Evolutionary conservation across 352 stramenopile genomes (phyloP).

Genomic region (Globisporangium cederbergense): DNA sequence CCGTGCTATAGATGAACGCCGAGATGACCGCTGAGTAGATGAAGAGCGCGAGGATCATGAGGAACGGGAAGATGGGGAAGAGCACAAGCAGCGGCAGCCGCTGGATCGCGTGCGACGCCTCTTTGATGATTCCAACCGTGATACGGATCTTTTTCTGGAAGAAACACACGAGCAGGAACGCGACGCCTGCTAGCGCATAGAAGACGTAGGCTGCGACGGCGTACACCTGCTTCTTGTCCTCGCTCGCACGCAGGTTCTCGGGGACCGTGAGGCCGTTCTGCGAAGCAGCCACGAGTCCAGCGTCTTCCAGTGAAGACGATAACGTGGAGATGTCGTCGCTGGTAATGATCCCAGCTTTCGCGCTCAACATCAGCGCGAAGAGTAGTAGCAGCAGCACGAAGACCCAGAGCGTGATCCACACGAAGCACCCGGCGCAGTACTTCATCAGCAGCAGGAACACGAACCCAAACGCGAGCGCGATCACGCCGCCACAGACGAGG

Average conservation of each 20-base stretch:
- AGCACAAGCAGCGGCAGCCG: slow-evolving; percentile 57
- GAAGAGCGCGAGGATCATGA: slow-evolving; percentile 60
- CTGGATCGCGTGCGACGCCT: slow-evolving; percentile 63
- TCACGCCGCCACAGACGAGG: slow-evolving; percentile 38
- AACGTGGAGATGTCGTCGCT: slow-evolving; percentile 37
- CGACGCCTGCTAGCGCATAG: slow-evolving; percentile 49
- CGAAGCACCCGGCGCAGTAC: slow-evolving; percentile 68
- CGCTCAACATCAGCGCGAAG: slow-evolving; percentile 70
- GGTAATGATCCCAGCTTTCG: slow-evolving; percentile 71
- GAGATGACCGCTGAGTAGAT: slow-evolving; percentile 58
- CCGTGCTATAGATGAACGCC: slow-evolving; percentile 70
- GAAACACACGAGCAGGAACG: slow-evolving; percentile 80
- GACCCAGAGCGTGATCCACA: slow-evolving; percentile 68
- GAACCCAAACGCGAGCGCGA: slow-evolving; percentile 56
- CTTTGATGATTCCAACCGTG: slow-evolving; percentile 71
- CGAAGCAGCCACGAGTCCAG: slow-evolving; percentile 32
- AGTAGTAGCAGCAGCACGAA: slow-evolving; percentile 64
- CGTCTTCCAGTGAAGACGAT: slow-evolving; percentile 35
- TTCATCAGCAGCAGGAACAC: slow-evolving; percentile 69
- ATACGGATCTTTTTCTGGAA: slow-evolving; percentile 82
- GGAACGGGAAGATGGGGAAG: slow-evolving; percentile 65
- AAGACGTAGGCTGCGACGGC: slow-evolving; percentile 60
- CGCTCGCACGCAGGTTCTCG: slow-evolving; percentile 48
- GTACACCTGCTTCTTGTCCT: slow-evolving; percentile 62
- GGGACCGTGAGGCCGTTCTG: slow-evolving; percentile 42